Evolutionary conservation across 2,329 filamentous ascomycete species (phyloP).

Genomic region (Scytalidium sp.): DNA sequence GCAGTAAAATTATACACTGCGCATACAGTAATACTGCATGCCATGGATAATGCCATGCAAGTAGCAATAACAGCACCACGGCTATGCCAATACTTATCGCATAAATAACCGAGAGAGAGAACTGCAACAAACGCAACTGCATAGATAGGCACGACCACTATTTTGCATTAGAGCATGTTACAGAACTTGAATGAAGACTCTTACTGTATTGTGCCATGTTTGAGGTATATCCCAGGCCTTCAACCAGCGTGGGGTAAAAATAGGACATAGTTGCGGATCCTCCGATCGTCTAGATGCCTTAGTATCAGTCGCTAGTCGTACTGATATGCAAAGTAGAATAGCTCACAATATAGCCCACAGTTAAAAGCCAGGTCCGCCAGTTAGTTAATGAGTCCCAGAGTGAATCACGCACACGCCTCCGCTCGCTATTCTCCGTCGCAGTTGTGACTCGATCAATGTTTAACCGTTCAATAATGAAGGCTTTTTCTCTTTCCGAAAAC

Average conservation of each 20-base stretch:
- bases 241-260: conserved; percentile 51
- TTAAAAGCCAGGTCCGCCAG: conserved; percentile 39
- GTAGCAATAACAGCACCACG: conserved; percentile 42
- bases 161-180: too few relatives aligned
- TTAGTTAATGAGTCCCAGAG: conserved; percentile 24
- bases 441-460: conserved; percentile 33
- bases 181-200: conserved; percentile 28
- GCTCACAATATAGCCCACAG: conserved; percentile 40
- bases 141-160: conserved; percentile 39
- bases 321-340: conserved; percentile 8
- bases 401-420: conserved; percentile 17
- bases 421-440: conserved; percentile 19
- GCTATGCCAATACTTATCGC: conserved; percentile 38
- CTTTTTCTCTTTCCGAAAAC: conserved; percentile 35
- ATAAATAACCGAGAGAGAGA: conserved; percentile 38
- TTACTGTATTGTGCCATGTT: conserved; percentile 43
- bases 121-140: conserved; percentile 45
- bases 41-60: conserved; percentile 37
- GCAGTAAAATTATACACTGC: conserved; percentile 42
- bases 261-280: conserved; percentile 48
- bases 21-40: conserved; percentile 26
- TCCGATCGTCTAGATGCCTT: conserved; percentile 22
- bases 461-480: conserved; percentile 38
- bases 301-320: conserved; percentile 15
- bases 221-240: conserved; percentile 45